A percentile compares a stretch with the other conserved stretches of the same genome.
Evolutionary conservation across 805 yeast genomes (phyloP).

Genomic region (Candida anglica): DNA sequence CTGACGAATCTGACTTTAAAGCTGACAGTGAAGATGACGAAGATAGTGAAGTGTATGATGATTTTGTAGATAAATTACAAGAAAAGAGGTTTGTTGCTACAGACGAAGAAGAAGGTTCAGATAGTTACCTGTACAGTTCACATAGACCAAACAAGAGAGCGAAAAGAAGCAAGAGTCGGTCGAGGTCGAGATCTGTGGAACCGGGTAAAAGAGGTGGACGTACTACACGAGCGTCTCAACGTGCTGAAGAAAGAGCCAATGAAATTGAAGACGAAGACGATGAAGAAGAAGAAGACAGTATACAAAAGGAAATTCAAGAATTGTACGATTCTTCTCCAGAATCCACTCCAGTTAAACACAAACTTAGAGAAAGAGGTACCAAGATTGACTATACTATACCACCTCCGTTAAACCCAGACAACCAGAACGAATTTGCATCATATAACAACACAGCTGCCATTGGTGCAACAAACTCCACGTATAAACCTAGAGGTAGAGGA

Average conservation of each 20-base stretch:
- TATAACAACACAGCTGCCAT: conserved; percentile 5
- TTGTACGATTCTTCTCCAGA: conserved; percentile 61
- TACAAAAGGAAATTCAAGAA: conserved; percentile 65
- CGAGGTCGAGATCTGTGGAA: conserved; percentile 21
- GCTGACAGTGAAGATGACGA: conserved; percentile 13
- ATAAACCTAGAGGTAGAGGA: conserved; percentile 25
- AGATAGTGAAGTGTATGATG: conserved; percentile 13
- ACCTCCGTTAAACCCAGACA: conserved; percentile 55
- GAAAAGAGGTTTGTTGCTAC: conserved; percentile 33
- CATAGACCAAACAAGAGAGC: conserved; percentile 9
- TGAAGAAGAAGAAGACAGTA: conserved; percentile 29
- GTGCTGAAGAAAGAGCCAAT: conserved; percentile 5
- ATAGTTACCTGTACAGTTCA: conserved; percentile 15
- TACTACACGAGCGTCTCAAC: conserved; percentile 11
- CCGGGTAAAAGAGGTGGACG: conserved; percentile 14
- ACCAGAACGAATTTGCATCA: conserved; percentile 1
- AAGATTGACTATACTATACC: conserved; percentile 74
- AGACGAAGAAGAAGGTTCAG: conserved; percentile 30
- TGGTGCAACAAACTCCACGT: conserved; percentile 9
- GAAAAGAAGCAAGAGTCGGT: conserved; percentile 11
- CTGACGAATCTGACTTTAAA: conserved; percentile 18
- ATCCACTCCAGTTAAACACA: conserved; percentile 40
- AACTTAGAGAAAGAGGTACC: conserved; percentile 48
- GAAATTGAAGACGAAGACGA: conserved; percentile 12
- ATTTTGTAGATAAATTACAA: conserved; percentile 25